Evolutionary conservation across 1,284 basidiomycete genomes (phyloP).

Genomic region (Abortiporus biennis): DNA sequence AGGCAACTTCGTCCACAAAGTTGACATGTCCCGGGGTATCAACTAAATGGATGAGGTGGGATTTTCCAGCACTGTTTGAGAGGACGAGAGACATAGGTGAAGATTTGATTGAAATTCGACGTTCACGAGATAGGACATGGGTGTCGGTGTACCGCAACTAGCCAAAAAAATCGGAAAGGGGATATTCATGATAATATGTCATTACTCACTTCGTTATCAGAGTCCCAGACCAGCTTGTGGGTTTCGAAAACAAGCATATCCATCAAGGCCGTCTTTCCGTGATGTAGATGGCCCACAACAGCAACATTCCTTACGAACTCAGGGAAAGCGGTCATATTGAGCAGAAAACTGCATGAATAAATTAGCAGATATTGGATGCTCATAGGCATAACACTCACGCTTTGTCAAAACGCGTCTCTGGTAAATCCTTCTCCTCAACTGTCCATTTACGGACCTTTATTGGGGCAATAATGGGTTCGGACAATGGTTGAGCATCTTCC

Average conservation of each 20-base stretch:
- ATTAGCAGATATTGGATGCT: constrained; percentile 4
- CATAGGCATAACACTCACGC: constrained; percentile 47
- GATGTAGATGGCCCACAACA: constrained; percentile 93
- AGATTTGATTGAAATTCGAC: constrained; percentile 94
- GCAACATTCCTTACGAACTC: constrained; percentile 96
- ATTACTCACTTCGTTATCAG: constrained; percentile 72
- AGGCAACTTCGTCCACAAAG: constrained; percentile 95
- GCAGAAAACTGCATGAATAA: constrained; percentile 64
- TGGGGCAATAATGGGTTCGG: constrained; percentile 94
- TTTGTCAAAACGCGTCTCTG: constrained; percentile 90
- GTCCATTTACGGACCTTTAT: constrained; percentile 91
- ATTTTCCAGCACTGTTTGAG: constrained; percentile 86
- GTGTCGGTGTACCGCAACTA: constrained; percentile 94
- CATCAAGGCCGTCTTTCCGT: constrained; percentile 95
- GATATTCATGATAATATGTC: constrained; percentile 10
- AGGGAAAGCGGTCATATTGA: constrained; percentile 89
- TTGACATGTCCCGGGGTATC: constrained; percentile 99
- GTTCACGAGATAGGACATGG: constrained; percentile 82
- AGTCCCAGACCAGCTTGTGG: constrained; percentile 91
- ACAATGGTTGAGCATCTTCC: constrained; percentile 93
- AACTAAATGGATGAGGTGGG: constrained; percentile 88
- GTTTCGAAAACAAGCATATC: constrained; percentile 98
- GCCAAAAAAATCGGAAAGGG: background rate
- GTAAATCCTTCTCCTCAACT: constrained; percentile 90
- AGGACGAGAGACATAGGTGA: constrained; percentile 94